phyloP scores from a whole-genome alignment of 805 yeast species.

The Isabelozyma rhagii region DNA sequence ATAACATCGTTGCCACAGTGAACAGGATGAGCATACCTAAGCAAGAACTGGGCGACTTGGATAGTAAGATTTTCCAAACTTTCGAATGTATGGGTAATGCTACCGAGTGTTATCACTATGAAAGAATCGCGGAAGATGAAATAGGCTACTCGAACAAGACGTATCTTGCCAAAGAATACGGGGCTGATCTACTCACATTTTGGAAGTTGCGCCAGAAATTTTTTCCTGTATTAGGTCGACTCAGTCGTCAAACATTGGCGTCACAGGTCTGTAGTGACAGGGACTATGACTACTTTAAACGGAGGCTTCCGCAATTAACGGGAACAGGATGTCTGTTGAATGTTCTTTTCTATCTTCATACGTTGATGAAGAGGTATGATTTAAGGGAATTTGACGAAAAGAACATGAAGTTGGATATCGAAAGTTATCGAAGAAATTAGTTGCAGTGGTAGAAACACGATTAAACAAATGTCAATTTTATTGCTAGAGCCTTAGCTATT shows the following conservation, averaged over 20 bases:
- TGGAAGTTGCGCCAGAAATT: constrained; percentile 16
- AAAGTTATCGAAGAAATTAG: constrained; percentile 5
- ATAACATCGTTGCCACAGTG: constrained; percentile 2
- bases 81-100: constrained; percentile 26
- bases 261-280: constrained; percentile 16
- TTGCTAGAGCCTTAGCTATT: too few relatives aligned
- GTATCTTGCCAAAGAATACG: constrained; percentile 11
- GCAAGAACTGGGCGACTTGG: constrained; percentile 7
- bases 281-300: constrained; percentile 2
- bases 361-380: constrained; percentile 11
- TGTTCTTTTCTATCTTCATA: constrained; percentile 12
- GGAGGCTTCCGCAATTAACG: constrained; percentile 7
- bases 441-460: too few relatives aligned
- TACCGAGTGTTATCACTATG: constrained; percentile 22
- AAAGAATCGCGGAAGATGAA: constrained; percentile 16
- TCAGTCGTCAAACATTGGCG: constrained; percentile 11
- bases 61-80: constrained; percentile 19
- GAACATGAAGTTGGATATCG: constrained; percentile 12
- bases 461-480: too few relatives aligned
- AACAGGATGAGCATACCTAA: constrained; percentile 3
- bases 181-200: constrained; percentile 12
- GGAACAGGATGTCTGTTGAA: constrained; percentile 9
- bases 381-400: constrained; percentile 12
- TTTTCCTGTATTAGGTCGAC: constrained; percentile 11
- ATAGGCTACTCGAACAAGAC: constrained; percentile 7